Percentiles rank a stretch among this genome's conserved stretches.
phyloP scores from a whole-genome alignment of 257 asterid genomes.

The Haberlea rhodopensis region DNA sequence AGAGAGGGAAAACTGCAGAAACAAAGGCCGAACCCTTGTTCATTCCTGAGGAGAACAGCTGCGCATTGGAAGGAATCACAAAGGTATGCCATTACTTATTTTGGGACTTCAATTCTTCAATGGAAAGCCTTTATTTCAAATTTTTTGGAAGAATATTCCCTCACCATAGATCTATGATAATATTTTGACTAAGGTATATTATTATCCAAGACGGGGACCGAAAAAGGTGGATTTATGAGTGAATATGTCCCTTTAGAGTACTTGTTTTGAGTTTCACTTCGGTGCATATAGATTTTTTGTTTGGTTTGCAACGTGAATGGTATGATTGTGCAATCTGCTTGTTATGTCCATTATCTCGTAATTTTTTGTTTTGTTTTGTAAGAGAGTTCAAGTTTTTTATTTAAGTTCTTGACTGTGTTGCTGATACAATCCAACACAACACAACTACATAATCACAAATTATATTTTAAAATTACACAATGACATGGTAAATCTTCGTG shows the following conservation, averaged over 20 bases:
- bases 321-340: neutral
- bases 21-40: neutral
- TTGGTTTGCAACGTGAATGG: neutral
- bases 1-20: neutral
- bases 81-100: neutral
- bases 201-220: neutral
- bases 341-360: neutral
- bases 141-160: neutral
- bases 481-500: too few relatives aligned
- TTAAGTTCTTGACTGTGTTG: too few relatives aligned
- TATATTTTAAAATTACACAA: too few relatives aligned
- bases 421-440: too few relatives aligned
- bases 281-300: neutral
- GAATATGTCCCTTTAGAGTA: neutral
- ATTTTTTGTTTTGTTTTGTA: neutral
- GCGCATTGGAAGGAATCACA: neutral
- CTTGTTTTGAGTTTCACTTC: neutral
- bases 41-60: neutral
- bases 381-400: too few relatives aligned
- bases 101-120: too few relatives aligned
- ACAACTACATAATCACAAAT: too few relatives aligned
- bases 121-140: too few relatives aligned
- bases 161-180: neutral
- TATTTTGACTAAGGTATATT: neutral
- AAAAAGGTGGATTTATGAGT: neutral